Conservation (phyloP, 129 eudicot species). For the Ambrosia trifida region DNA sequence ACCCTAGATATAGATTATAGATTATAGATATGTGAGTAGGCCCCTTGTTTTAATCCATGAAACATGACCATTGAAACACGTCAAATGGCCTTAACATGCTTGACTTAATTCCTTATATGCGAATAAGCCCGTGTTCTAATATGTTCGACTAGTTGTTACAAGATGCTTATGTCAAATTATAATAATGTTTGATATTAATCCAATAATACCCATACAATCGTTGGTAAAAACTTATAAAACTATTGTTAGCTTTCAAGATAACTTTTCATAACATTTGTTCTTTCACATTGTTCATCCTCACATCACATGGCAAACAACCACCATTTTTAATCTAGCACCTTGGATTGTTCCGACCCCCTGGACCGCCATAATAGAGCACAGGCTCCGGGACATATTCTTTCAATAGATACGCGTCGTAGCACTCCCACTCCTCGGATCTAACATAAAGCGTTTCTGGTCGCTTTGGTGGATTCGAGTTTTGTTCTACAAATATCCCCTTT, state of each 20-base stretch:
- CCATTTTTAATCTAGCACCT: conserved; percentile 1
- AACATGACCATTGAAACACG: no score
- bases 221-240: neutral
- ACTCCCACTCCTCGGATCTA: conserved; percentile 28
- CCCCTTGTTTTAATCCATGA: no score
- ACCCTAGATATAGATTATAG: no score
- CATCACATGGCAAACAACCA: neutral
- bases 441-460: conserved; percentile 19
- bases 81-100: no score
- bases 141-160: no score
- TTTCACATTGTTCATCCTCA: neutral
- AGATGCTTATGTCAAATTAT: no score
- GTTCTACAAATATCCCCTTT: conserved; percentile 19
- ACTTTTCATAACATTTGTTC: neutral
- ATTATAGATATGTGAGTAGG: no score
- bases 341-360: conserved; percentile 23
- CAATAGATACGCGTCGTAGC: conserved; percentile 25
- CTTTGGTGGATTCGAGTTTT: conserved; percentile 14
- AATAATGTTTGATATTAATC: no score
- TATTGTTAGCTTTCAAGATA: neutral
- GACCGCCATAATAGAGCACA: conserved; percentile 26
- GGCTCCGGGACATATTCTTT: neutral
- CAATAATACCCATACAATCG: no score
- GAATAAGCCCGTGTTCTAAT: no score
- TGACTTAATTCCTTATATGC: no score